Percentiles rank a stretch among this genome's conserved stretches.
Evolutionary conservation across 164 flowering plant species (phyloP).

Genomic region (Magnolia changhungtana): DNA sequence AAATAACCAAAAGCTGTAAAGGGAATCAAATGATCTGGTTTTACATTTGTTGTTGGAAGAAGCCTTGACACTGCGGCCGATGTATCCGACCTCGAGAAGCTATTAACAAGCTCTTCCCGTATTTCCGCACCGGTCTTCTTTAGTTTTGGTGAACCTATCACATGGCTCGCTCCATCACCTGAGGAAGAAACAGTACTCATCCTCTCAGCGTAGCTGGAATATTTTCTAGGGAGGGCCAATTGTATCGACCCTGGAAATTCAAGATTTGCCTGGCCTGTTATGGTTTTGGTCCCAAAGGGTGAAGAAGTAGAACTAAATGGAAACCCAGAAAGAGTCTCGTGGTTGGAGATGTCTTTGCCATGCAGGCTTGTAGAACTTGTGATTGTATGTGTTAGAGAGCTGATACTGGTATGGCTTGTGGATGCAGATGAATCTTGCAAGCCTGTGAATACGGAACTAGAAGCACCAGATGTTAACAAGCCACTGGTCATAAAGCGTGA

Average conservation of each 20-base stretch:
- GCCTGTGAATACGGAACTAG: constrained; percentile 51
- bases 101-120: constrained; percentile 65
- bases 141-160: constrained; percentile 76
- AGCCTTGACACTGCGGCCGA: constrained; percentile 37
- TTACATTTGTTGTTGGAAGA: constrained; percentile 49
- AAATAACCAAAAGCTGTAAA: neutral
- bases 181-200: constrained; percentile 68
- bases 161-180: constrained; percentile 50
- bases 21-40: constrained; percentile 3
- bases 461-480: constrained; percentile 35
- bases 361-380: constrained; percentile 35
- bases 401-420: constrained; percentile 34
- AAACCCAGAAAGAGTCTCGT: constrained; percentile 42
- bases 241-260: constrained; percentile 51
- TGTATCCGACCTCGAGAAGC: constrained; percentile 49
- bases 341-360: constrained; percentile 42
- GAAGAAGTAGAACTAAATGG: constrained; percentile 30
- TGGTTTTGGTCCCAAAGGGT: constrained; percentile 38
- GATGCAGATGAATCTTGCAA: constrained; percentile 45
- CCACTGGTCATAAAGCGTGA: constrained; percentile 44
- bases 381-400: constrained; percentile 35
- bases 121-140: constrained; percentile 92
- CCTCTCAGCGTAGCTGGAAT: constrained; percentile 87
- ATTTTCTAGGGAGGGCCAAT: constrained; percentile 47
- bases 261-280: constrained; percentile 33